Percentiles rank a stretch among this genome's conserved stretches.
Conservation (phyloP, 139 green algal genomes). For the Tetraselmis chui region DNA sequence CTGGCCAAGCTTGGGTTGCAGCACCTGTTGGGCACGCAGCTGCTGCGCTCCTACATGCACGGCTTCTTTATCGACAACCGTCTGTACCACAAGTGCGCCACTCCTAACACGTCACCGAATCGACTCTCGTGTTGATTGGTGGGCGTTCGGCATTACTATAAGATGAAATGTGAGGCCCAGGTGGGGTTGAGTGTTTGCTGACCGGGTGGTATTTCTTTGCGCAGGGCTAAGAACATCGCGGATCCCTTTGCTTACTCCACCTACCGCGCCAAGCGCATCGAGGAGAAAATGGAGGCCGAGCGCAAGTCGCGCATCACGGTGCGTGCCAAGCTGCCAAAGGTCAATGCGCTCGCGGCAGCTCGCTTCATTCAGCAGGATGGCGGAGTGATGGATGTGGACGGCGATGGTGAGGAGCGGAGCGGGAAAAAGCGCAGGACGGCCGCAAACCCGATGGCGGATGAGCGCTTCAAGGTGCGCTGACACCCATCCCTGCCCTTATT, state of each 20-base stretch:
- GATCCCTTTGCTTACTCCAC: constrained; percentile 87
- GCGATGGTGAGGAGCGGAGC: constrained; percentile 4
- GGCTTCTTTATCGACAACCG: constrained; percentile 95
- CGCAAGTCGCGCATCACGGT: constrained; percentile 71
- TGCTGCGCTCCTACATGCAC: constrained; percentile 98
- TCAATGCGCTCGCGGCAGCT: constrained; percentile 15
- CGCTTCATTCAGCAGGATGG: background rate
- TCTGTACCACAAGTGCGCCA: constrained; percentile 73
- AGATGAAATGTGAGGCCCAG: constrained; percentile 35
- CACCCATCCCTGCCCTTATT: background rate
- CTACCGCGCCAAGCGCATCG: constrained; percentile 75
- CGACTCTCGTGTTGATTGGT: too few species aligned
- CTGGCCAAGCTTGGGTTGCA: constrained; percentile 73
- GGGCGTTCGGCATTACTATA: too few species aligned
- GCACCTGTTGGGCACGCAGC: constrained; percentile 82
- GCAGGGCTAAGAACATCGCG: constrained; percentile 15
- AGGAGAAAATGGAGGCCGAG: constrained; percentile 83
- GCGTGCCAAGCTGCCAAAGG: constrained; percentile 76
- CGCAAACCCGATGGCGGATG: constrained; percentile 46
- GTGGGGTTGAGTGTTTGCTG: background rate
- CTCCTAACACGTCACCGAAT: constrained; percentile 10
- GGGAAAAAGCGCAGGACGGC: constrained; percentile 21
- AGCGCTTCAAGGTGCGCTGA: constrained; percentile 34
- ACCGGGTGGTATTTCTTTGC: constrained; percentile 15
- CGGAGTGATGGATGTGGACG: background rate